Base-by-base conservation (phyloP, 2,329 filamentous ascomycete species). In the Pseudogymnoascus sp. region DNA sequence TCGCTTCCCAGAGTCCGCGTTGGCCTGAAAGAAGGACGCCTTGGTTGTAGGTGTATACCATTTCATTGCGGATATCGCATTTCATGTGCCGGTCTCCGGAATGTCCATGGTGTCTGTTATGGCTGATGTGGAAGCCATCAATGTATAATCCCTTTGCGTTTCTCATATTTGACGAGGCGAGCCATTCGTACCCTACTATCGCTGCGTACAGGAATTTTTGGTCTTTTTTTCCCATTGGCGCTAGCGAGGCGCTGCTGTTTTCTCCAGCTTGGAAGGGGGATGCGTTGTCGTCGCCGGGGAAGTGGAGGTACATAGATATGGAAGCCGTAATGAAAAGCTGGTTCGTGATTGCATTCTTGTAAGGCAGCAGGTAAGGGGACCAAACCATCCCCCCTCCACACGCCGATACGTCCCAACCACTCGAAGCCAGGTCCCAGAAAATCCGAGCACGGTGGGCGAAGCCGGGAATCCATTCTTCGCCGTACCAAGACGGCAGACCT, bases 261-360 rank as follows among this genome's bases (percentile, higher is more conserved):
- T 65, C 59, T 43, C 61, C 53, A 18, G 69, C 68, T 64, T 78
- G 68, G 74, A 89, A 95, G 0, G 90, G 90, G 0, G 88, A 87
- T 16, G 82, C 79, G 67, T 93, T 91, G 37, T 81, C 76, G 72
- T 96, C 91, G 0, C 91, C 90, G 0, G 93, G 91, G 68, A 93
- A 96, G 72, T 93, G 84, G 5, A 95, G 82, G 72, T 96, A 97
- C 93, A 97, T 97, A 62, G 83, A 84, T 36, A 93, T 84, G 18
- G 90, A 95, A 0, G 91, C 91, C 0, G 93, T 82, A 65, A 97
- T 90, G 76, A 84, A 97, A 0, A 97, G 83, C 73, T 97, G 86
- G 71, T 97, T 97, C 31, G 93, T 97, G 69, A 97, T 96, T 66
- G 93, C 91, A 71, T 97, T 97, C 73, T 97, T 97, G 78, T 97